phyloP scores from a whole-genome alignment of 164 flowering plant species.

The Berberis thunbergii region DNA sequence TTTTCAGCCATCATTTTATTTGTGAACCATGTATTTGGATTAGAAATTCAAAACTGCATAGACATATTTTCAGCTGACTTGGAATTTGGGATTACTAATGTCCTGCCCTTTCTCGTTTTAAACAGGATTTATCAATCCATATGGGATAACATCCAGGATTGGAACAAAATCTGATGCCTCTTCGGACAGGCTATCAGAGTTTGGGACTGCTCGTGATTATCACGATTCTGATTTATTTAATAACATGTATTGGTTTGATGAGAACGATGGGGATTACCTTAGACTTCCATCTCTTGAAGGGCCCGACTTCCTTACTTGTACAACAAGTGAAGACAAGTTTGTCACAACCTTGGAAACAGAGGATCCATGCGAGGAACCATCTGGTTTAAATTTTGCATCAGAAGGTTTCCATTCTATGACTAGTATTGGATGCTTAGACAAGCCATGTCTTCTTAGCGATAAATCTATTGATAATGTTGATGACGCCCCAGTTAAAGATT shows the following conservation, averaged over 20 bases:
- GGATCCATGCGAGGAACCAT: conserved; percentile 16
- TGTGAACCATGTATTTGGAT: no score
- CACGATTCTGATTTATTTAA: conserved; percentile 58
- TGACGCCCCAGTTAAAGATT: conserved; percentile 15
- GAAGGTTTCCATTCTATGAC: conserved; percentile 25
- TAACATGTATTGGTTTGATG: conserved; percentile 52
- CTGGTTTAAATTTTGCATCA: conserved; percentile 11
- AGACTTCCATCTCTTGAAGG: conserved; percentile 39
- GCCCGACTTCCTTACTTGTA: conserved; percentile 37
- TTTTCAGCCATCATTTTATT: no score
- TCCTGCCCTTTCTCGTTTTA: not conserved
- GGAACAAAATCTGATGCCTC: conserved; percentile 46
- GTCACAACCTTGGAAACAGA: conserved; percentile 37
- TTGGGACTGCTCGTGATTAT: conserved; percentile 87
- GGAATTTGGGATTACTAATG: not conserved
- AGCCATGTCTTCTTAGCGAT: conserved; percentile 19
- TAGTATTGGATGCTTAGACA: conserved; percentile 23
- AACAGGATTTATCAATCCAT: conserved; percentile 80
- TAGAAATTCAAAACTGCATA: no score
- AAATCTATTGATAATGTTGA: conserved; percentile 13
- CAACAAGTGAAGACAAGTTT: conserved; percentile 65
- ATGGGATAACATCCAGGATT: conserved; percentile 42
- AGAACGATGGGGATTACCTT: conserved; percentile 45
- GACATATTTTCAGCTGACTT: no score
- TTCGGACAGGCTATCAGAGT: conserved; percentile 47